phyloP scores from a whole-genome alignment of 306 rosid genomes.

The Potentilla sterilis region DNA sequence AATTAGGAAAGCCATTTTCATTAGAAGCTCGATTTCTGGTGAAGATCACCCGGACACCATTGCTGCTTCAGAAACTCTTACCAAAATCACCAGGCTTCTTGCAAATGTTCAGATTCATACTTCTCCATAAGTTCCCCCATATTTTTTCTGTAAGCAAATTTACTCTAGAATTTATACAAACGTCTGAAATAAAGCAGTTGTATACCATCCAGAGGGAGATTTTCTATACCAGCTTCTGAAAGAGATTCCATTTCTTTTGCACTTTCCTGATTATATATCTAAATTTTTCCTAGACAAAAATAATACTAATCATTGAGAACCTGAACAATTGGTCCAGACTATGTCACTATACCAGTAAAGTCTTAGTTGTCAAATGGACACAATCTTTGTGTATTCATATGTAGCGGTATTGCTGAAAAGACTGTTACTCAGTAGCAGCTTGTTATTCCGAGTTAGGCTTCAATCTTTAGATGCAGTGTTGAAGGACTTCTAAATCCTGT shows the following conservation, averaged over 20 bases:
- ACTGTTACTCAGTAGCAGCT: too few relatives aligned
- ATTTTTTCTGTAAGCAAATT: conserved; percentile 39
- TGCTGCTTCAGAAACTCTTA: conserved; percentile 73
- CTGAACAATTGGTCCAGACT: not conserved
- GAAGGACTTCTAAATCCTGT: too few relatives aligned
- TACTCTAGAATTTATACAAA: conserved; percentile 44
- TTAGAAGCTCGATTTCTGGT: conserved; percentile 81
- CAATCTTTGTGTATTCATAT: too few relatives aligned
- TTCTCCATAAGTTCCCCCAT: conserved; percentile 47
- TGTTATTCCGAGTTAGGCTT: too few relatives aligned
- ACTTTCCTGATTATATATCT: not conserved
- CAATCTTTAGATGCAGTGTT: too few relatives aligned
- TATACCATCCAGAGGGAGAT: conserved; percentile 35
- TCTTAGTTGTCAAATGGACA: not conserved
- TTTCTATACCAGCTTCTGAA: conserved; percentile 34
- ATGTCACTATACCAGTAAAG: not conserved
- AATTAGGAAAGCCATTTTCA: conserved; percentile 73
- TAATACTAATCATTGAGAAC: not conserved
- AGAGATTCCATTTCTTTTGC: conserved; percentile 14
- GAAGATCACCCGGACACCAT: conserved; percentile 79
- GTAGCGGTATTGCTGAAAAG: too few relatives aligned
- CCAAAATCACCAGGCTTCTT: conserved; percentile 76
- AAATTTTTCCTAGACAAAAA: not conserved
- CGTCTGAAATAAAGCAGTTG: conserved; percentile 47
- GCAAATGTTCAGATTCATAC: conserved; percentile 61